phyloP scores from a whole-genome alignment of 2,329 filamentous ascomycete species.

The Lachnellula willkommii region DNA sequence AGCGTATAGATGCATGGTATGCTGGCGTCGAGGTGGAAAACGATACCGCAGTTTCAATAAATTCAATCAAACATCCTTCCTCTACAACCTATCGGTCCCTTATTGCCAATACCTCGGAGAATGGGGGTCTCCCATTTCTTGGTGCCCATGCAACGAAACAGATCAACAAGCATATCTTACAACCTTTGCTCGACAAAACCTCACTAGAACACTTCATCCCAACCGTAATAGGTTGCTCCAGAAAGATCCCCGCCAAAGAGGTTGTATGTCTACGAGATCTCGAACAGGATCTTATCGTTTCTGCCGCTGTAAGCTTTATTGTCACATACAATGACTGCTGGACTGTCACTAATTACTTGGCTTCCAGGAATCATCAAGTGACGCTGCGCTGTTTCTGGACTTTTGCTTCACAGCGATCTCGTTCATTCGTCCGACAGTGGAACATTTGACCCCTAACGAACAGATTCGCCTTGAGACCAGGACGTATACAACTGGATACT shows the following conservation, averaged over 20 bases:
- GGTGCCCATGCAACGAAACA: not conserved
- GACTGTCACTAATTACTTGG: not conserved
- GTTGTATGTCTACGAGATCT: not conserved
- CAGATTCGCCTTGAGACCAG: not conserved
- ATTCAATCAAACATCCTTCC: not conserved
- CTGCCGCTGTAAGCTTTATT: not conserved
- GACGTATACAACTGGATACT: not conserved
- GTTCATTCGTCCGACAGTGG: not conserved
- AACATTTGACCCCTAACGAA: not conserved
- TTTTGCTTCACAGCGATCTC: not conserved
- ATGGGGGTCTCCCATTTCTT: not conserved
- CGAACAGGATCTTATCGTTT: not conserved
- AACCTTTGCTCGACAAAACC: not conserved
- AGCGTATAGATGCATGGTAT: not conserved
- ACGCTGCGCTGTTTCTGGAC: not conserved
- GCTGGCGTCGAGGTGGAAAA: not conserved
- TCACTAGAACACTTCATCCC: not conserved
- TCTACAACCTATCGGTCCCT: not conserved
- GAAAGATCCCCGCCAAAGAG: not conserved
- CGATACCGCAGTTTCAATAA: not conserved
- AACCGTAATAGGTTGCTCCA: not conserved
- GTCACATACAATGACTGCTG: not conserved
- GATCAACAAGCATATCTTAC: not conserved
- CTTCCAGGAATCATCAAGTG: not conserved
- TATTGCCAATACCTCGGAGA: not conserved